phyloP scores from a whole-genome alignment of 345 rosid species.

The Raphanus raphanistrum region DNA sequence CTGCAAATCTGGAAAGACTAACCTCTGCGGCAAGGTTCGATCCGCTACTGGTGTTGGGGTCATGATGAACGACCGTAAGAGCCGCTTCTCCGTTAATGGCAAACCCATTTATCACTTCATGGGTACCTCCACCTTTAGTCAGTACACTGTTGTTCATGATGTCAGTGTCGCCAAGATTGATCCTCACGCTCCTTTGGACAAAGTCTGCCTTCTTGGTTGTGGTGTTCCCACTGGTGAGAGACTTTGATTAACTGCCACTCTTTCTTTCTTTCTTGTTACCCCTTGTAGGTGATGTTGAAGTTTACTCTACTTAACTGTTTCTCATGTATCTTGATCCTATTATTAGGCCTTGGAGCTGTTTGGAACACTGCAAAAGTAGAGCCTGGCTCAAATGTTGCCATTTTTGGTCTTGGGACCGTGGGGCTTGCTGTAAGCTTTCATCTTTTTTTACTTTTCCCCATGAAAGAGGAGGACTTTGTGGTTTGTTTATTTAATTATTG shows the following conservation, averaged over 20 bases:
- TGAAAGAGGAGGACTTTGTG: not conserved
- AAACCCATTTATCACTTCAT: slow-evolving; percentile 91
- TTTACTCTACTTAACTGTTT: too few species aligned
- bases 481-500: not conserved
- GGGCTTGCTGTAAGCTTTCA: slow-evolving; percentile 76
- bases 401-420: slow-evolving; percentile 98
- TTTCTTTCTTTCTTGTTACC: too few species aligned
- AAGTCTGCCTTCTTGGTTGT: slow-evolving; percentile 99
- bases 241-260: not conserved
- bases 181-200: slow-evolving; percentile 88
- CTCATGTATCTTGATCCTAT: not conserved
- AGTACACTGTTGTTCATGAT: slow-evolving; percentile 96
- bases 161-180: slow-evolving; percentile 97
- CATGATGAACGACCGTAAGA: slow-evolving; percentile 88
- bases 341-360: slow-evolving; percentile 91
- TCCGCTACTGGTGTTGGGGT: slow-evolving; percentile 92
- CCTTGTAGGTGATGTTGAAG: too few species aligned
- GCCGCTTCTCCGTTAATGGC: slow-evolving; percentile 86
- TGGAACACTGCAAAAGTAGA: slow-evolving; percentile 99
- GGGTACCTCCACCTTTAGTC: slow-evolving; percentile 99
- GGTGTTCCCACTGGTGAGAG: slow-evolving; percentile 98
- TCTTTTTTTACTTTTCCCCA: not conserved
- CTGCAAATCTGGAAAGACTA: slow-evolving; percentile 96
- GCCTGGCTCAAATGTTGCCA: slow-evolving; percentile 82
- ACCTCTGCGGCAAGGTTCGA: slow-evolving; percentile 94